Evolutionary conservation across 805 yeast genomes (phyloP).

Genomic region (Yamadazyma ubonensis): DNA sequence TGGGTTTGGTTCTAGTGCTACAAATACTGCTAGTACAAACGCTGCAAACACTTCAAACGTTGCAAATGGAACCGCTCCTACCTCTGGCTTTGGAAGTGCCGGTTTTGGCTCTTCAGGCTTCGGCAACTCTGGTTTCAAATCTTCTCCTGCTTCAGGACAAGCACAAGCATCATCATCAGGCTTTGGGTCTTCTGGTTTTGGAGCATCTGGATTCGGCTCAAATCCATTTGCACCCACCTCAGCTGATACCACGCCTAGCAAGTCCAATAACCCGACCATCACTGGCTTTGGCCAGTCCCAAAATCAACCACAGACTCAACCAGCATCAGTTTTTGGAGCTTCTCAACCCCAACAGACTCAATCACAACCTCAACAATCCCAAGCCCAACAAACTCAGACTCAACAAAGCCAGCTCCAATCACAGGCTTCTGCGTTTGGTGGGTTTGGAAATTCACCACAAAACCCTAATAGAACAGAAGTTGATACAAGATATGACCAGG

Average conservation of each 20-base stretch:
- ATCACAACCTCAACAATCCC: no score
- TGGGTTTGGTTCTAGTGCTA: slow-evolving; percentile 12
- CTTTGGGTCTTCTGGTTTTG: slow-evolving; percentile 15
- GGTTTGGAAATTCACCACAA: slow-evolving; percentile 11
- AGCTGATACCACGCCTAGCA: not conserved
- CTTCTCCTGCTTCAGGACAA: not conserved
- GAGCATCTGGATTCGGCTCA: slow-evolving; percentile 9
- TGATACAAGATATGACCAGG: slow-evolving; percentile 46
- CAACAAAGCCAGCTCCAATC: no score
- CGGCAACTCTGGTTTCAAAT: slow-evolving; percentile 6
- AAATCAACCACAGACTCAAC: slow-evolving; percentile 6
- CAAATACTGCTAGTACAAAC: slow-evolving; percentile 3
- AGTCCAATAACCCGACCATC: no score
- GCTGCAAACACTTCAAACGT: slow-evolving; percentile 12
- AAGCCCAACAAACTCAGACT: no score
- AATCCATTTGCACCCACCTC: slow-evolving; percentile 4
- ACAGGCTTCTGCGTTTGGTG: slow-evolving; percentile 13
- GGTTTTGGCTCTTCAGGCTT: slow-evolving; percentile 9
- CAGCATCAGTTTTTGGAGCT: no score
- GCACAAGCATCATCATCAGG: slow-evolving; percentile 3
- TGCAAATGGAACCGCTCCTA: slow-evolving; percentile 2
- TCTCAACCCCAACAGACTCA: no score
- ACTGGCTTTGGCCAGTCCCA: slow-evolving; percentile 14
- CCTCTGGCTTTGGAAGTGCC: slow-evolving; percentile 14
- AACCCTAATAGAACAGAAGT: no score